Evolutionary conservation across 768 basidiomycete genomes (phyloP), one percentile per base, ranked within the genome.

Genomic region (Fomitopsis serialis): DNA sequence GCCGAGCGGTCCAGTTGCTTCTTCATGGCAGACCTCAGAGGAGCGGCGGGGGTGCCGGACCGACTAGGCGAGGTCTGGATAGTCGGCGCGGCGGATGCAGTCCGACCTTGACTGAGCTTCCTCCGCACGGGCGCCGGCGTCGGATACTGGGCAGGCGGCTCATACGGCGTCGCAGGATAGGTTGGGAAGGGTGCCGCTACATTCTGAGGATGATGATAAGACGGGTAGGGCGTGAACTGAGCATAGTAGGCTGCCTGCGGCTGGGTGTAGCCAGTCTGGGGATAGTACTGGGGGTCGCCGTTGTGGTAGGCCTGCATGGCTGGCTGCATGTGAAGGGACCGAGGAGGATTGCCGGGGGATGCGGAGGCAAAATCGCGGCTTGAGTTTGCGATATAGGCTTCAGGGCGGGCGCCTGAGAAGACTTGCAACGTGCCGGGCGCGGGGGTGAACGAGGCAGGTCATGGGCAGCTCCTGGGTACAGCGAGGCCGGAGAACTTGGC

Each of bases 1-100:
- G 55, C 45, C 13, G 51, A 50, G 9, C 59, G 58, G 23, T 63
- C 65, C 64, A 48, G n/a, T 19, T 71, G 61, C 63, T 77, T 81
- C 65, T 81, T 86, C 64, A 86, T 66, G 0, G 81, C 82, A 32
- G 85, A 78, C 67, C 76, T 85, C 37, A 82, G 70, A 2, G 68
- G 71, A 45, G 63, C 67, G 4, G 24, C 52, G 3, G 52, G 44
- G 2, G 44, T 53, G 19, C 24, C 23, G 13, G 52, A 19, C 3
- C 50, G 19, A 22, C 22, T 45, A 4, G 37, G 37, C 8, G 37
- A 4, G 42, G 8, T 53, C 42, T 32, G 17, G 22, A 21, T 24
- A 23, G 27, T 51, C 2, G 45, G 29, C 9, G 42, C 47, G 11
- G 47, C 11, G 34, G 47, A 32, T 48, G 47, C 23, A 49, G 47